Percentiles rank a stretch among this genome's conserved stretches.
Evolutionary conservation across 768 basidiomycete genomes (phyloP).

Genomic region (Pulveroboletus sp.): DNA sequence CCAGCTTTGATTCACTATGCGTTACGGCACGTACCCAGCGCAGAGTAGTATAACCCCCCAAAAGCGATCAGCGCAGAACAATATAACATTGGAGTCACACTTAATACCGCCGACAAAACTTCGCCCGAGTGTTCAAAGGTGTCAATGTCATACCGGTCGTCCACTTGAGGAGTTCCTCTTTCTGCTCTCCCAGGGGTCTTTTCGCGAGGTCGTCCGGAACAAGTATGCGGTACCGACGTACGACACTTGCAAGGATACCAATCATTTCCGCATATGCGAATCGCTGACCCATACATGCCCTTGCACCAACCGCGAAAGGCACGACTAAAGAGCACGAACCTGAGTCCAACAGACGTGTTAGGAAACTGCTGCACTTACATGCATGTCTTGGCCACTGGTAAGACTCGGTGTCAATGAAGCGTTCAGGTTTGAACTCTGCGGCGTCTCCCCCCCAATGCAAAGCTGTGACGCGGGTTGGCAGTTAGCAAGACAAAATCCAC

Average conservation of each 20-base stretch:
- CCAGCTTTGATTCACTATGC: no score
- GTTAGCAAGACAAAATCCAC: background rate
- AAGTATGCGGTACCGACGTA: constrained; percentile 39
- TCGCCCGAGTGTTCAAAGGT: constrained; percentile 30
- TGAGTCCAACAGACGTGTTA: background rate
- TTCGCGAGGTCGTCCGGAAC: constrained; percentile 36
- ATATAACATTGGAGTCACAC: background rate
- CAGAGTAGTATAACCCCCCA: no score
- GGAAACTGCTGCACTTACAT: constrained; percentile 29
- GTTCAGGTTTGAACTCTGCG: constrained; percentile 44
- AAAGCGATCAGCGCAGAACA: background rate
- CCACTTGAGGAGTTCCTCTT: constrained; percentile 35
- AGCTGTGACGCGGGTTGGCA: constrained; percentile 25
- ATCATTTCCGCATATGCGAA: constrained; percentile 43
- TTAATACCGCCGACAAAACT: constrained; percentile 18
- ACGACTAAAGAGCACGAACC: constrained; percentile 28
- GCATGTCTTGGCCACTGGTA: constrained; percentile 54
- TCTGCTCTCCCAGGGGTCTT: constrained; percentile 32
- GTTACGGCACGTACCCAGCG: no score
- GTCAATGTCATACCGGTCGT: constrained; percentile 34
- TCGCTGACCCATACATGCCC: constrained; percentile 49
- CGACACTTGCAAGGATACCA: constrained; percentile 42
- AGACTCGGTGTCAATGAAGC: constrained; percentile 47
- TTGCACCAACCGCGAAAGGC: constrained; percentile 44
- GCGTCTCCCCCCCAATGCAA: constrained; percentile 49